These are phyloP conservation scores for Hansenula anomala DNA, from an alignment of 1,139 yeast species.

Conservation along the genomic window DNA sequence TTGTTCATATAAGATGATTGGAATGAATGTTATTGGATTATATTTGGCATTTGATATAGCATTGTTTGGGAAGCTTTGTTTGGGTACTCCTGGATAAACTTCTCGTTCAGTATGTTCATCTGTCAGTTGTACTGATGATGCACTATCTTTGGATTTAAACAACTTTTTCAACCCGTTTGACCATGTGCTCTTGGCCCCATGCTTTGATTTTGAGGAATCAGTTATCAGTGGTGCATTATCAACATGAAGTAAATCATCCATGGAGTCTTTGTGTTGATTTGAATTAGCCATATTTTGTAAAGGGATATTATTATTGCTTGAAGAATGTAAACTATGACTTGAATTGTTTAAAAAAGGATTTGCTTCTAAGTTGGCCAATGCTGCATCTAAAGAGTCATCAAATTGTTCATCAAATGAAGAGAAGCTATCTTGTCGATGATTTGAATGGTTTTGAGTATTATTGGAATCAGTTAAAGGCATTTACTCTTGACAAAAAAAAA, in stretches of 20 bases:
- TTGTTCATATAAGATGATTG: conserved; percentile 87
- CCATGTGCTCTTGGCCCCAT: conserved; percentile 9
- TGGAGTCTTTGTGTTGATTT: conserved; percentile 16
- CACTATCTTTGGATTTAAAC: conserved; percentile 4
- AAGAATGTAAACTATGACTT: conserved; percentile 9
- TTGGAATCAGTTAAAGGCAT: conserved; percentile 16
- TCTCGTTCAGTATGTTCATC: conserved; percentile 32
- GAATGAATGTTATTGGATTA: conserved; percentile 82
- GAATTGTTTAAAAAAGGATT: conserved; percentile 22
- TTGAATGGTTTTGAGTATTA: conserved; percentile 9
- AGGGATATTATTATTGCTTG: conserved; percentile 17
- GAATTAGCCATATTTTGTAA: conserved; percentile 18
- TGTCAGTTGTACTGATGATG: conserved; percentile 24
- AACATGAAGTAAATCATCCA: conserved; percentile 20
- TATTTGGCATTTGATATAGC: conserved; percentile 94
- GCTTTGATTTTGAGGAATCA: not conserved
- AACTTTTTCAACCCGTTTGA: conserved; percentile 4
- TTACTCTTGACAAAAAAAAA: conserved; percentile 2
- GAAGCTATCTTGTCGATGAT: conserved; percentile 26
- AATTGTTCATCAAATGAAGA: conserved; percentile 31
- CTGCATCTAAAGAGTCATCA: conserved; percentile 34
- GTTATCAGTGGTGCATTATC: conserved; percentile 22
- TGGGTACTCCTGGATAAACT: conserved; percentile 35
- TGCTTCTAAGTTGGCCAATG: conserved; percentile 29
- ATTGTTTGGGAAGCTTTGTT: conserved; percentile 56